Evolutionary conservation across 768 basidiomycete genomes (phyloP).

Genomic region (Kwoniella pini): DNA sequence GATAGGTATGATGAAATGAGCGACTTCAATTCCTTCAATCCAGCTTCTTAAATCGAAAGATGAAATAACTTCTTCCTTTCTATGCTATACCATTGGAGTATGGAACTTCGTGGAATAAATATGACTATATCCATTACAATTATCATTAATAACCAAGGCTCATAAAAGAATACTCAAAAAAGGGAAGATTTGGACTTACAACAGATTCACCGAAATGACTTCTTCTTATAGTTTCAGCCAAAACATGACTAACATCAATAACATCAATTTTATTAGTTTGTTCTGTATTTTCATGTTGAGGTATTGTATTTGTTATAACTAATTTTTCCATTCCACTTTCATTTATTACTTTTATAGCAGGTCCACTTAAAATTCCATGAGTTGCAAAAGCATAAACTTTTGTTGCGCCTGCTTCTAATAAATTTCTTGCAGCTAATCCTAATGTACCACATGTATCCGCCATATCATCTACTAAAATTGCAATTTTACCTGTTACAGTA

Average conservation of each 20-base stretch:
- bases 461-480: constrained; percentile 98
- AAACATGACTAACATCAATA: constrained; percentile 85
- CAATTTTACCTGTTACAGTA: constrained; percentile 89
- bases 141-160: too few relatives aligned
- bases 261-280: constrained; percentile 75
- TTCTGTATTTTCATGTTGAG: constrained; percentile 67
- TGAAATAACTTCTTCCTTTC: background rate
- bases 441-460: constrained; percentile 94
- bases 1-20: too few relatives aligned
- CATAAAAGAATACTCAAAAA: background rate
- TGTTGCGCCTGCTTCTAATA: constrained; percentile 85
- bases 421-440: constrained; percentile 75
- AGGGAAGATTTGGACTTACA: constrained; percentile 37
- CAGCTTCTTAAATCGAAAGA: too few relatives aligned
- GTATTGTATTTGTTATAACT: constrained; percentile 96
- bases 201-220: constrained; percentile 55
- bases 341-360: constrained; percentile 30
- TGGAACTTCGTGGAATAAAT: constrained; percentile 55
- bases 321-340: constrained; percentile 65
- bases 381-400: constrained; percentile 84
- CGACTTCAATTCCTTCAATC: too few relatives aligned
- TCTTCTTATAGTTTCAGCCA: constrained; percentile 93
- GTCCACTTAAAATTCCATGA: constrained; percentile 64
- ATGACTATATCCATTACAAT: constrained; percentile 37
- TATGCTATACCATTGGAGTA: constrained; percentile 36